phyloP scores from a whole-genome alignment of 2,329 filamentous ascomycete genomes.

The Dryadomyces quercivorus region DNA sequence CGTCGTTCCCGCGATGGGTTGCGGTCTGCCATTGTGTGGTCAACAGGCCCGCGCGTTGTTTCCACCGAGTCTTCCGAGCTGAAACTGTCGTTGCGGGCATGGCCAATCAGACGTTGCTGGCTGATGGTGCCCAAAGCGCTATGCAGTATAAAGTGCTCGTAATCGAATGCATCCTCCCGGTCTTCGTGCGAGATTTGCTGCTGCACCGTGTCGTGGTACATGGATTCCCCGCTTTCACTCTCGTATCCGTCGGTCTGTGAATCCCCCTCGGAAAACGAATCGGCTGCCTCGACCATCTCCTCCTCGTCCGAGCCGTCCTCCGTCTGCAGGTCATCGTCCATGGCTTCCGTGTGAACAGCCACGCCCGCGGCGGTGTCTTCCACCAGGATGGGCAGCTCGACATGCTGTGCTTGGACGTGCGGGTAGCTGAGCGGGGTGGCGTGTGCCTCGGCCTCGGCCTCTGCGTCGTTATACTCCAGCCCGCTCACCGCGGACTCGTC shows the following conservation, averaged over 20 bases:
- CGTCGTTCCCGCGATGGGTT: not conserved
- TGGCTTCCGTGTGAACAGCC: conserved; percentile 16
- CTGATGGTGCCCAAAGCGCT: conserved; percentile 76
- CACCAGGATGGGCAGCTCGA: not conserved
- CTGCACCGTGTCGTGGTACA: conserved; percentile 49
- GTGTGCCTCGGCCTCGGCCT: conserved; percentile 16
- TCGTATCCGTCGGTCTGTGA: conserved; percentile 26
- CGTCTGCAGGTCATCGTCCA: conserved; percentile 27
- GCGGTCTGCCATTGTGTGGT: not conserved
- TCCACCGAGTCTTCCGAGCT: conserved; percentile 49
- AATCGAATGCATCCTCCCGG: conserved; percentile 89
- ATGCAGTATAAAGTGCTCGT: conserved; percentile 90
- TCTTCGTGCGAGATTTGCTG: conserved; percentile 73
- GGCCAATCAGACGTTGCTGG: conserved; percentile 31
- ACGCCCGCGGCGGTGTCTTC: not conserved
- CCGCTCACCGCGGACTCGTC: conserved; percentile 13
- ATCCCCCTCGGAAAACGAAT: conserved; percentile 11
- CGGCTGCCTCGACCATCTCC: conserved; percentile 18
- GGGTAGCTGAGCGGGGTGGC: conserved; percentile 12
- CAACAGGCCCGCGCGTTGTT: conserved; percentile 40
- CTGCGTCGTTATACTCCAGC: not conserved
- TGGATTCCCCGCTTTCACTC: conserved; percentile 52
- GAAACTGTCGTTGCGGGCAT: conserved; percentile 38
- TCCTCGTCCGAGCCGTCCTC: conserved; percentile 23
- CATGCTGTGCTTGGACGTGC: not conserved